These are phyloP conservation scores for Lentinula lateritia DNA, from an alignment of 768 basidiomycete species.

Conservation along the genomic window DNA sequence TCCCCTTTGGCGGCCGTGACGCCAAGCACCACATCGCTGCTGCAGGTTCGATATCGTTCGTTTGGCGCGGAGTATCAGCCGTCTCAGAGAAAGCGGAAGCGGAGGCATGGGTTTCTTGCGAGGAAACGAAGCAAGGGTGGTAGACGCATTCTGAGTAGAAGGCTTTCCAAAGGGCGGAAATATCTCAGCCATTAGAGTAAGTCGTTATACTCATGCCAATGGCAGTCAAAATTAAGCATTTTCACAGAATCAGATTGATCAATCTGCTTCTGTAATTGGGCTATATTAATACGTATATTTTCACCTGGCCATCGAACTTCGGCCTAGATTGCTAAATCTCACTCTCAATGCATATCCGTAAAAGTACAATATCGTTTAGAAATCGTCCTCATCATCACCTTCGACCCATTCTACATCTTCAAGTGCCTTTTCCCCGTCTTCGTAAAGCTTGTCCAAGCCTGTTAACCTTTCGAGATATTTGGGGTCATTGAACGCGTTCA, in stretches of 20 bases:
- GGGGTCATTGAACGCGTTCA: slow-evolving; percentile 77
- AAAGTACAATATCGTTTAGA: slow-evolving; percentile 11
- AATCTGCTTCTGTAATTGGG: background rate
- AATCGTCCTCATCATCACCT: slow-evolving; percentile 30
- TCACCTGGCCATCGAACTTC: slow-evolving; percentile 9
- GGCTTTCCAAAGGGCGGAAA: slow-evolving; percentile 71
- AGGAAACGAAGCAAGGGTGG: slow-evolving; percentile 66
- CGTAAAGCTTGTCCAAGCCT: slow-evolving; percentile 72
- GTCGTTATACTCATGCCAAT: background rate
- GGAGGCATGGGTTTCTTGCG: slow-evolving; percentile 87
- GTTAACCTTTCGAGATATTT: slow-evolving; percentile 72
- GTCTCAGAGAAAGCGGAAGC: slow-evolving; percentile 89
- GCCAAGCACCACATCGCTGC: slow-evolving; percentile 10
- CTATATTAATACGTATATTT: slow-evolving; percentile 12
- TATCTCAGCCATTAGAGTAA: slow-evolving; percentile 66
- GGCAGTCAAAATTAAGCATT: background rate
- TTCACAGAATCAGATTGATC: background rate
- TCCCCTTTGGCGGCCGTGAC: slow-evolving; percentile 13
- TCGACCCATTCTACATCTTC: slow-evolving; percentile 78
- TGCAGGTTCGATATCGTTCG: slow-evolving; percentile 56
- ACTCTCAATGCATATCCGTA: background rate
- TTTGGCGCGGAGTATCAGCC: slow-evolving; percentile 94
- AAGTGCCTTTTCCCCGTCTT: slow-evolving; percentile 66
- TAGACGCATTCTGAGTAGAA: slow-evolving; percentile 63
- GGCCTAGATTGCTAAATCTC: background rate